Evolutionary conservation across 2,329 filamentous ascomycete species (phyloP).

Genomic region (Aspergillus glaucus): DNA sequence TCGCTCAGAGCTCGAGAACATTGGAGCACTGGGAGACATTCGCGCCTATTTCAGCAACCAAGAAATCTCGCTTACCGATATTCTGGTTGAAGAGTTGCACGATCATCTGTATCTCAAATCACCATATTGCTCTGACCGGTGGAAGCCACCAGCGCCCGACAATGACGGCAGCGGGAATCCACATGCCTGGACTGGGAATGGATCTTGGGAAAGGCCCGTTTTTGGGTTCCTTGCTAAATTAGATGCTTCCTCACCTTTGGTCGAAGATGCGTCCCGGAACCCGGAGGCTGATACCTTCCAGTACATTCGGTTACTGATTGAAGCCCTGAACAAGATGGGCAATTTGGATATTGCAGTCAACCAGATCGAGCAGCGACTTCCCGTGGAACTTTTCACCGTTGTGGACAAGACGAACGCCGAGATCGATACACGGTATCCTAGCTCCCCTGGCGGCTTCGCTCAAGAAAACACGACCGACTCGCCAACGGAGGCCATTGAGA

Average conservation of each 20-base stretch:
- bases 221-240: slow-evolving; percentile 54
- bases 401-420: slow-evolving; percentile 94
- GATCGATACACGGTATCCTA: slow-evolving; percentile 88
- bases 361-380: slow-evolving; percentile 83
- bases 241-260: slow-evolving; percentile 52
- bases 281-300: slow-evolving; percentile 93
- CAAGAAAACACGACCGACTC: slow-evolving; percentile 50
- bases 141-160: slow-evolving; percentile 63
- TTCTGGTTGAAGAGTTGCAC: slow-evolving; percentile 92
- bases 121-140: slow-evolving; percentile 92
- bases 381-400: slow-evolving; percentile 86
- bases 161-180: slow-evolving; percentile 22
- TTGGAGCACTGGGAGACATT: slow-evolving; percentile 80
- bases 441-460: slow-evolving; percentile 53
- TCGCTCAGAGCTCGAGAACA: slow-evolving; percentile 82
- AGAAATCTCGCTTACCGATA: slow-evolving; percentile 85
- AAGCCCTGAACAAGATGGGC: slow-evolving; percentile 83
- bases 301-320: slow-evolving; percentile 81
- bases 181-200: slow-evolving; percentile 23
- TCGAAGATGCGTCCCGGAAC: slow-evolving; percentile 86
- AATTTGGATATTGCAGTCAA: slow-evolving; percentile 80
- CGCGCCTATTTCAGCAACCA: slow-evolving; percentile 87
- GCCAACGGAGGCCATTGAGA: slow-evolving; percentile 63
- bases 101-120: slow-evolving; percentile 97
- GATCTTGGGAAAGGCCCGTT: slow-evolving; percentile 48